Evolutionary conservation across 2,329 filamentous ascomycete species (phyloP), one percentile per base, ranked within the genome.

Genomic region (Decorospora gaudefroyi): DNA sequence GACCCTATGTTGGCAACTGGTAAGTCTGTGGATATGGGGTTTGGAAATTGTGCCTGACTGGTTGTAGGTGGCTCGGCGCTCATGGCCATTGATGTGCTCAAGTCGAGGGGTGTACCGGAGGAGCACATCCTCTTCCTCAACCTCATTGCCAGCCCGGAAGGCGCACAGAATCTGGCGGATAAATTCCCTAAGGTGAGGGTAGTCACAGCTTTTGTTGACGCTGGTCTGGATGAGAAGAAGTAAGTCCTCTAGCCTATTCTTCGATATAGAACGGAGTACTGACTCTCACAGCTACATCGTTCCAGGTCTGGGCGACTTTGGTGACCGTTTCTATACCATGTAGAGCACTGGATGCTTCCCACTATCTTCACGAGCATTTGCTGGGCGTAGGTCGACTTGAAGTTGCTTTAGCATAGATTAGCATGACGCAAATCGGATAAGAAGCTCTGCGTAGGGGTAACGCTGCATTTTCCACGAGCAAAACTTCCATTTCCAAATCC

Each of bases 1-100:
- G 93, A 99, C 68, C 93, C 93, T n/a, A 99, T 99, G 93, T 91
- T 99, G 74, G 93, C 93, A 45, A 99, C 93, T 59, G 91, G 90
- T 91, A 73, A 63, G 78, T 55, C 15, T 17, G 7, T 4, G 17
- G 11, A 19, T 23, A n/a, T 15, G 9, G 21, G 4, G 19, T 10
- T 32, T 0, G 19, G 17, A 11, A 16, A 4, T n/a, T 16, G 23
- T 46, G 31, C 47, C n/a, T 64, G 32, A 59, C n/a, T 22, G 7
- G 15, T 9, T 3, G 27, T 7, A 93, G 90, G 92, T 58, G 93
- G 93, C 32, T 96, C 91, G 45, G 93, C 93, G 38, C 93, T 90
- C 44, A 95, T 99, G 88, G 93, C 93, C 19, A 91, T 97, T 12
- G 89, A 97, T 54, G 90, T 96, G 3, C 78, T 99, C 57, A 95